Percentiles rank a stretch among this genome's conserved stretches.
Evolutionary conservation across 2,329 filamentous ascomycete species (phyloP).

Genomic region (Lachnellula subtilissima): DNA sequence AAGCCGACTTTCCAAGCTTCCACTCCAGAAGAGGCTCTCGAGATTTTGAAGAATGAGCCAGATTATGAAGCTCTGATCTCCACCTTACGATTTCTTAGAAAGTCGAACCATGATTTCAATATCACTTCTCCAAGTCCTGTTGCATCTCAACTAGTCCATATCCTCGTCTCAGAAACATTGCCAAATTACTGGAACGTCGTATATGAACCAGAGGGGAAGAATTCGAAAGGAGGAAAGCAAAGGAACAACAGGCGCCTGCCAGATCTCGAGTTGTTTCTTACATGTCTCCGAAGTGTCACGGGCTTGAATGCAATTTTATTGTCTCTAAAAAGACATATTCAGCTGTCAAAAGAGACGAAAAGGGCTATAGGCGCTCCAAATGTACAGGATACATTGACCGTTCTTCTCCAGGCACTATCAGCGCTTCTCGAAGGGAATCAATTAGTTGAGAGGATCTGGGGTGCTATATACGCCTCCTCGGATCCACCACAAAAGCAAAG

Average conservation of each 20-base stretch:
- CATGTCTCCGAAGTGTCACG: conserved; percentile 65
- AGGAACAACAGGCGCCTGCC: conserved; percentile 17
- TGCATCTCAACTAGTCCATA: conserved; percentile 69
- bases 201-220: conserved; percentile 38
- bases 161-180: conserved; percentile 67
- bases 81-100: conserved; percentile 48
- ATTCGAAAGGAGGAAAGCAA: conserved; percentile 8
- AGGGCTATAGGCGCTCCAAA: conserved; percentile 27
- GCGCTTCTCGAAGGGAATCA: conserved; percentile 40
- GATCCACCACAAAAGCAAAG: conserved; percentile 38
- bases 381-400: conserved; percentile 31
- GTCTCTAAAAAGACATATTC: conserved; percentile 60
- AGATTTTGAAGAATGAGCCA: conserved; percentile 57
- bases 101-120: conserved; percentile 41
- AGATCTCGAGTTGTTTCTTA: conserved; percentile 49
- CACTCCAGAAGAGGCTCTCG: conserved; percentile 47
- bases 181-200: conserved; percentile 77
- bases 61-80: conserved; percentile 51
- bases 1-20: conserved; percentile 14
- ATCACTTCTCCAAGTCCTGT: conserved; percentile 60
- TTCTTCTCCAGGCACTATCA: conserved; percentile 40
- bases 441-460: conserved; percentile 40
- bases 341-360: conserved; percentile 40
- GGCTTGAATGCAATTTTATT: conserved; percentile 73
- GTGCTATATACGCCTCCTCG: conserved; percentile 36